Evolutionary conservation across 352 stramenopile genomes (phyloP).

Genomic region (Elongisporangium anandrum): DNA sequence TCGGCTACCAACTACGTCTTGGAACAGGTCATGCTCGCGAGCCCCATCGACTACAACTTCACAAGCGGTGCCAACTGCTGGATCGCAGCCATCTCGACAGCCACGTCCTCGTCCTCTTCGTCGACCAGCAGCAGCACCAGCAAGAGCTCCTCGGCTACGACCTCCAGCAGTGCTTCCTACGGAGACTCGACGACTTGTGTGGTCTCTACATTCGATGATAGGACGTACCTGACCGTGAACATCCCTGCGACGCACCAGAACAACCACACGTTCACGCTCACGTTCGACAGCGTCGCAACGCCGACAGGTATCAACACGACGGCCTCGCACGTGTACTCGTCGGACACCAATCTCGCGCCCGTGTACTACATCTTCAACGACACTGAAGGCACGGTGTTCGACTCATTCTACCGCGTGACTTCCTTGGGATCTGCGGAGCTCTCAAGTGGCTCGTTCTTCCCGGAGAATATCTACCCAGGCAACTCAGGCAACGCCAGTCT

Average conservation of each 20-base stretch:
- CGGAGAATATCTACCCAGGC: conserved; percentile 81
- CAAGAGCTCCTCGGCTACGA: background rate
- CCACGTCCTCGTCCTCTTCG: conserved; percentile 11
- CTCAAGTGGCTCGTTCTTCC: conserved; percentile 71
- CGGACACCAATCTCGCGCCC: conserved; percentile 48
- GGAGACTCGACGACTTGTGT: conserved; percentile 26
- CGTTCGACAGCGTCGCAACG: conserved; percentile 64
- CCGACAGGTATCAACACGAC: conserved; percentile 46
- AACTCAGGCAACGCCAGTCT: conserved; percentile 76
- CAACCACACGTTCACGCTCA: conserved; percentile 60
- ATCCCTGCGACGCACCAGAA: conserved; percentile 40
- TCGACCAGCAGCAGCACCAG: background rate
- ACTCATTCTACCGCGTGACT: conserved; percentile 57
- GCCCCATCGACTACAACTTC: conserved; percentile 63
- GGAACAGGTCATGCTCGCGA: conserved; percentile 73
- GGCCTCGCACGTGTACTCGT: conserved; percentile 38
- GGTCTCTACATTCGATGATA: conserved; percentile 45
- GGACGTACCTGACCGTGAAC: conserved; percentile 63
- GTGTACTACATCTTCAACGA: conserved; percentile 80
- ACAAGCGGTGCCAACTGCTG: conserved; percentile 33
- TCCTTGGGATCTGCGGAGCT: conserved; percentile 39
- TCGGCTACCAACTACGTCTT: conserved; percentile 35
- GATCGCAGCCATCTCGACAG: background rate
- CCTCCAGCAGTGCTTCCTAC: background rate
- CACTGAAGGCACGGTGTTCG: conserved; percentile 59